Evolutionary conservation across 192 early-diverging fungal genomes (phyloP).

Genomic region (Lobosporangium transversale): DNA sequence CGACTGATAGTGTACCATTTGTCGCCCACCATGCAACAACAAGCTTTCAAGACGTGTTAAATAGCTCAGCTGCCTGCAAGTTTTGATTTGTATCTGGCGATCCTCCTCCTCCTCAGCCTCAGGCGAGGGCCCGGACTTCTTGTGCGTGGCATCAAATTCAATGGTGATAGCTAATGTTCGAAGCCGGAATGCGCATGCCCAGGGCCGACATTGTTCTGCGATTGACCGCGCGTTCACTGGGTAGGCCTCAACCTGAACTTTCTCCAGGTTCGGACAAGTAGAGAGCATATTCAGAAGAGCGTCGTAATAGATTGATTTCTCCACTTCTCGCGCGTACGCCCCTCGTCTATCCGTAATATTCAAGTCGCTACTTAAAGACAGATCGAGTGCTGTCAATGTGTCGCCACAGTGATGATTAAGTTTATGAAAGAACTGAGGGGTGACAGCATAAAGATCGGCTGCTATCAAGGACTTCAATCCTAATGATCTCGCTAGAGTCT

Average conservation of each 20-base stretch:
- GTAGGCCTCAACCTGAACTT: slow-evolving; percentile 14
- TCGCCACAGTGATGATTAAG: slow-evolving; percentile 1
- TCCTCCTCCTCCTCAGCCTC: background rate
- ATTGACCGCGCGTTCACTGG: slow-evolving; percentile 17
- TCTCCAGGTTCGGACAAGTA: slow-evolving; percentile 5
- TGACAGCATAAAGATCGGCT: slow-evolving; percentile 2
- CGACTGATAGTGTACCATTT: background rate
- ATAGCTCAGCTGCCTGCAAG: slow-evolving; percentile 5
- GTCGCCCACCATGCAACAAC: slow-evolving; percentile 7
- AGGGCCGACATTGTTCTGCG: background rate
- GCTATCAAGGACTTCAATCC: slow-evolving; percentile 7
- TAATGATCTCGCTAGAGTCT: background rate
- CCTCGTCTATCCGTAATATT: background rate
- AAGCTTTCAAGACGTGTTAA: slow-evolving; percentile 4
- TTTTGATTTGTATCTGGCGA: slow-evolving; percentile 10
- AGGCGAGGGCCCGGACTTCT: background rate
- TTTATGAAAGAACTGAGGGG: slow-evolving; percentile 3
- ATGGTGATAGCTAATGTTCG: slow-evolving; percentile 4
- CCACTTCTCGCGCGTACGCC: background rate
- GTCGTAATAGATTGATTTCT: background rate
- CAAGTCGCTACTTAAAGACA: slow-evolving; percentile 3
- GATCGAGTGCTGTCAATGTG: slow-evolving; percentile 15
- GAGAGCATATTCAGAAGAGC: slow-evolving; percentile 8
- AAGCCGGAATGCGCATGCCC: slow-evolving; percentile 5
- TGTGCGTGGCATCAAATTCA: slow-evolving; percentile 13